Evolutionary conservation across 2,329 filamentous ascomycete genomes (phyloP).

Genomic region (Neopestalotiopsis clavispora): DNA sequence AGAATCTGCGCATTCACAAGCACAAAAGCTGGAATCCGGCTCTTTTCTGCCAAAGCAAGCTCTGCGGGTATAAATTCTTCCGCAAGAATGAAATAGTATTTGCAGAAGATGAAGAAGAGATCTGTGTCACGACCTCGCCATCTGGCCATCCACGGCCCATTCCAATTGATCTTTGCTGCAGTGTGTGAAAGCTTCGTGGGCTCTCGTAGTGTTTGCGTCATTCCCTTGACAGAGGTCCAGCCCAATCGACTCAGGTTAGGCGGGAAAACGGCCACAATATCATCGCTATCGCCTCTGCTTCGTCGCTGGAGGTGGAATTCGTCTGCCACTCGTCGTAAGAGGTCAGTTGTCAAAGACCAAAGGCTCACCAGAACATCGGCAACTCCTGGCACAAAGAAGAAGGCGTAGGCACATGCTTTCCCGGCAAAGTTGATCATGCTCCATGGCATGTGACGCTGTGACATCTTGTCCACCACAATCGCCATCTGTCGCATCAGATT

Average conservation of each 20-base stretch:
- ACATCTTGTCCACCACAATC: conserved; percentile 89
- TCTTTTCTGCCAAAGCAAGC: conserved; percentile 59
- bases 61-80: conserved; percentile 71
- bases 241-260: conserved; percentile 61
- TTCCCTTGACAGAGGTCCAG: conserved; percentile 57
- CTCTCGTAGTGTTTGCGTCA: conserved; percentile 65
- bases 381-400: conserved; percentile 88
- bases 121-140: conserved; percentile 91
- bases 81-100: conserved; percentile 81
- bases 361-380: conserved; percentile 82
- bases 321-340: conserved; percentile 73
- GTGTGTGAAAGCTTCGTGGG: conserved; percentile 69
- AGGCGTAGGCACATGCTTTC: conserved; percentile 89
- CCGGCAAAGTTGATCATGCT: conserved; percentile 85
- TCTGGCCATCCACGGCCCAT: conserved; percentile 80
- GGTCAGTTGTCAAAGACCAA: conserved; percentile 74
- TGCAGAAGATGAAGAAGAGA: conserved; percentile 89
- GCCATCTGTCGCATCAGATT: conserved; percentile 84
- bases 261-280: conserved; percentile 74
- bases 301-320: conserved; percentile 69
- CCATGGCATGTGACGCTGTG: conserved; percentile 68
- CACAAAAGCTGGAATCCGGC: conserved; percentile 76
- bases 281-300: conserved; percentile 61
- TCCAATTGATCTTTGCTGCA: conserved; percentile 79
- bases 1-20: conserved; percentile 84